Percentiles rank a stretch among this genome's conserved stretches.
Evolutionary conservation across 805 yeast genomes (phyloP).

Genomic region (Candida sithepensis): DNA sequence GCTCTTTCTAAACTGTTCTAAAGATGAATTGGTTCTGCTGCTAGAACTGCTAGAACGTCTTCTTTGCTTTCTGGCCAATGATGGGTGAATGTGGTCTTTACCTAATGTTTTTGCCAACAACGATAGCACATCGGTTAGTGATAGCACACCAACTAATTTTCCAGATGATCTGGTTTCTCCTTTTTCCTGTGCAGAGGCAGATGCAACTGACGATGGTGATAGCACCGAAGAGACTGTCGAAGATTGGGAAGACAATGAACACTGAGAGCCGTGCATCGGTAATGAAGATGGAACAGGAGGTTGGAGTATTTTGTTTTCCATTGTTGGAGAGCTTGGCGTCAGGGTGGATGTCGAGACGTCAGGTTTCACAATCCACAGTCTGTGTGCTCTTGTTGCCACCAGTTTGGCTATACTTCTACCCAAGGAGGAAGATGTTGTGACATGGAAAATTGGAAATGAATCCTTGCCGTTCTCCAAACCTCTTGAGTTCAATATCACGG

Average conservation of each 20-base stretch:
- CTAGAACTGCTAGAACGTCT: constrained; percentile 53
- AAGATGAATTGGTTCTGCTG: constrained; percentile 33
- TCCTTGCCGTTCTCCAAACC: constrained; percentile 95
- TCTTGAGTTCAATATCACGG: constrained; percentile 79
- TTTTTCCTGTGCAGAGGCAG: constrained; percentile 17
- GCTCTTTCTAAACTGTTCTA: constrained; percentile 43
- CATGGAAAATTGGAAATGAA: constrained; percentile 95
- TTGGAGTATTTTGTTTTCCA: constrained; percentile 12
- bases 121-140: constrained; percentile 85
- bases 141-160: constrained; percentile 83
- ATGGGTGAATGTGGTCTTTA: constrained; percentile 69
- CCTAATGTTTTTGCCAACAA: constrained; percentile 76
- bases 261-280: constrained; percentile 8
- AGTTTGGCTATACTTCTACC: constrained; percentile 90
- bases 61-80: constrained; percentile 82
- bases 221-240: background rate
- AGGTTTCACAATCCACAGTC: constrained; percentile 80
- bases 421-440: constrained; percentile 70
- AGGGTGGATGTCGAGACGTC: constrained; percentile 18
- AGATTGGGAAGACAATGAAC: background rate
- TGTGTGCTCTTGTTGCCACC: constrained; percentile 92
- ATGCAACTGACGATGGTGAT: constrained; percentile 3
- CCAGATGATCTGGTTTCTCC: constrained; percentile 58
- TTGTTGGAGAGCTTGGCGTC: constrained; percentile 14
- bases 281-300: constrained; percentile 12